phyloP scores from a whole-genome alignment of 176 grass and related monocot species.

The Metroxylon sagu region DNA sequence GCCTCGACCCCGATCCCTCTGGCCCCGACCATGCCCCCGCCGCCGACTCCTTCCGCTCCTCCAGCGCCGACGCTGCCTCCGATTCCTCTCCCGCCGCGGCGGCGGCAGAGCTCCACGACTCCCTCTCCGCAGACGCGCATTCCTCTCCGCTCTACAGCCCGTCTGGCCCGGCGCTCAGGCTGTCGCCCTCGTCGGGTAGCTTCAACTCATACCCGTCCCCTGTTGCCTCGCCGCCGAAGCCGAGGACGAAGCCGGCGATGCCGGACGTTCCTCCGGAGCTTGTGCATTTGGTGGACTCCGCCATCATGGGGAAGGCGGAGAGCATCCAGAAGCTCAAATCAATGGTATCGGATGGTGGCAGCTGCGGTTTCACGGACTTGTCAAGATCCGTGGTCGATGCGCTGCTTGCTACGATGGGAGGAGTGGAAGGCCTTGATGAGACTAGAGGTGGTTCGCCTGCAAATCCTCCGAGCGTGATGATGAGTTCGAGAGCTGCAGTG shows the following conservation, averaged over 20 bases:
- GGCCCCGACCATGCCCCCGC: not conserved
- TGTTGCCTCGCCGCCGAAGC: conserved; percentile 2
- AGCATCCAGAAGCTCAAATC: conserved; percentile 31
- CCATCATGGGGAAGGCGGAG: conserved; percentile 66
- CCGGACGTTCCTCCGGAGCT: conserved; percentile 53
- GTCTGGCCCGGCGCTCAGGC: not conserved
- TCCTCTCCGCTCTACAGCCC: conserved; percentile 1
- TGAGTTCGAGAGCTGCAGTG: conserved; percentile 47
- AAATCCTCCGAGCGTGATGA: conserved; percentile 60
- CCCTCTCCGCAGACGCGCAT: not conserved
- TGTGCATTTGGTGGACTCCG: conserved; percentile 57
- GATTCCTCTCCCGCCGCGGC: conserved; percentile 1
- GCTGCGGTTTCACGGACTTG: conserved; percentile 29
- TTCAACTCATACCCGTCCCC: conserved; percentile 11
- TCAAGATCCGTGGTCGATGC: conserved; percentile 62
- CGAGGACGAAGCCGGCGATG: conserved; percentile 26
- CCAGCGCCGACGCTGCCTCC: not conserved
- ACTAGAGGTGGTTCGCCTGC: conserved; percentile 22
- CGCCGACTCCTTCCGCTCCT: not conserved
- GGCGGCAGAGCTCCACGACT: not conserved
- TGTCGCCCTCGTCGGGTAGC: not conserved
- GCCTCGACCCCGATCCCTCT: not conserved
- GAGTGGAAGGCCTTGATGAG: conserved; percentile 59
- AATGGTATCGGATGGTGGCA: conserved; percentile 26
- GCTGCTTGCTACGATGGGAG: conserved; percentile 77